Evolutionary conservation across 83 land plant species (phyloP), one percentile per base, ranked within the genome.

Genomic region (Isoetes engelmannii): DNA sequence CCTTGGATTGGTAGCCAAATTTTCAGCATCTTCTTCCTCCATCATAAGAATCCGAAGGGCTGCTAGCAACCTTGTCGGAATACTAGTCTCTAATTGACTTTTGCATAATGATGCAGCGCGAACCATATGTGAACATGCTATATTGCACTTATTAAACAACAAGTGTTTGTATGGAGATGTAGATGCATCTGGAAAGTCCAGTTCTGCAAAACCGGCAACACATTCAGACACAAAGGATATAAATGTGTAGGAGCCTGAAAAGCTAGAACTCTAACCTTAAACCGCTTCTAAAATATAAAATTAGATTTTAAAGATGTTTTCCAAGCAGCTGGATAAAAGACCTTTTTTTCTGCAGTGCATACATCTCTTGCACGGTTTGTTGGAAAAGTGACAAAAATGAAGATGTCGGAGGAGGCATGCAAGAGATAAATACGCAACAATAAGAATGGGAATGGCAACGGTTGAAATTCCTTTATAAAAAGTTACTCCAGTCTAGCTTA

Each of bases 31-130:
- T 55, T 56, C 66, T 41, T 54, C 71, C 13, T 69, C 71, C 71
- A 69, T 69, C 6, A 54, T 28, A 20, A 48, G 45, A 20, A 69
- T 57, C 7, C 71, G 63, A n/a, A 69, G 67, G 28, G 71, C 63
- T 57, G 71, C 69, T 37, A 69, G 7, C 44, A 69, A 57, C 45
- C 71, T 44, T 19, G 69, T 55, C 7, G 71, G 71, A 10, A 69
- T 15, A 19, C 69, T 15, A 67, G 20, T 51, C 54, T 51, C 15
- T 10, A n/a, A 51, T 12, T 10, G 2, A 51, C 54, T 51, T 15
- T 51, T 51, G 54, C 54, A 51, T 12, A 51, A n/a, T 15, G n/a
- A 0, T 51, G 54, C 15, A 51, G 54, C 66, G 5, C 71, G 71
- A 7, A 69, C 9, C 71, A 69, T 69, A 43, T 69, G 71, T 8